These are phyloP conservation scores for Cladobotryum protrusum DNA, from an alignment of 2,329 filamentous ascomycete genomes.

Conservation along the genomic window DNA sequence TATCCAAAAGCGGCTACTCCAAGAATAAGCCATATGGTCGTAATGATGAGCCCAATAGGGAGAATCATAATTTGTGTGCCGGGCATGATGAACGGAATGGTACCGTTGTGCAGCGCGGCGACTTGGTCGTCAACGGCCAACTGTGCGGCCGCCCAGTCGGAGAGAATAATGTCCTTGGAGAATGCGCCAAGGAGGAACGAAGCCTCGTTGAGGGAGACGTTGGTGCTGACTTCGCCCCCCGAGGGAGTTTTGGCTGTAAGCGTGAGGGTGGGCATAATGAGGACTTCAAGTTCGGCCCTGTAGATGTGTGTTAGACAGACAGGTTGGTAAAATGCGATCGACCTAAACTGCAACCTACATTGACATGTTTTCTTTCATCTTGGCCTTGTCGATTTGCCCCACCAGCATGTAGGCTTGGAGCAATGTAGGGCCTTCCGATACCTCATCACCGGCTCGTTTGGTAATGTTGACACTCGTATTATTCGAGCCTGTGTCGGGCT, in stretches of 20 bases:
- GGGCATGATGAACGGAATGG: conserved; percentile 61
- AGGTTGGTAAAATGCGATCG: background rate
- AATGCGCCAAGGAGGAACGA: conserved; percentile 68
- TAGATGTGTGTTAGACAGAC: background rate
- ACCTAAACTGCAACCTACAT: conserved; percentile 43
- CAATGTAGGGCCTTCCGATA: conserved; percentile 28
- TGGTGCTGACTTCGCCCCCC: conserved; percentile 52
- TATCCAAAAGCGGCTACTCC: conserved; percentile 53
- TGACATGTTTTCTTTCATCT: conserved; percentile 50
- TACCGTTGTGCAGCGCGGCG: conserved; percentile 41
- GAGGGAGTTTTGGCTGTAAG: conserved; percentile 51
- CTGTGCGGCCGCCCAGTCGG: conserved; percentile 42
- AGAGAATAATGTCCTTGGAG: conserved; percentile 49
- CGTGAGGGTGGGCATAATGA: conserved; percentile 63
- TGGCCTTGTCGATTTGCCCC: conserved; percentile 56
- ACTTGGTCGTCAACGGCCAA: conserved; percentile 44
- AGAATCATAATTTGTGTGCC: conserved; percentile 63
- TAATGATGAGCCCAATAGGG: conserved; percentile 64
- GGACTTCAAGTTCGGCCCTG: conserved; percentile 53
- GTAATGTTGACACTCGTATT: conserved; percentile 19
- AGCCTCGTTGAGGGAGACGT: conserved; percentile 63
- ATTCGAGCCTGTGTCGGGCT: conserved; percentile 12
- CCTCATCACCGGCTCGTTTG: conserved; percentile 15
- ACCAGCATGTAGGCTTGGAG: conserved; percentile 63
- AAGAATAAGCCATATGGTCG: conserved; percentile 53